These are phyloP conservation scores for Dendrobium huoshanense DNA, from an alignment of 106 monocot species.

Conservation along the genomic window DNA sequence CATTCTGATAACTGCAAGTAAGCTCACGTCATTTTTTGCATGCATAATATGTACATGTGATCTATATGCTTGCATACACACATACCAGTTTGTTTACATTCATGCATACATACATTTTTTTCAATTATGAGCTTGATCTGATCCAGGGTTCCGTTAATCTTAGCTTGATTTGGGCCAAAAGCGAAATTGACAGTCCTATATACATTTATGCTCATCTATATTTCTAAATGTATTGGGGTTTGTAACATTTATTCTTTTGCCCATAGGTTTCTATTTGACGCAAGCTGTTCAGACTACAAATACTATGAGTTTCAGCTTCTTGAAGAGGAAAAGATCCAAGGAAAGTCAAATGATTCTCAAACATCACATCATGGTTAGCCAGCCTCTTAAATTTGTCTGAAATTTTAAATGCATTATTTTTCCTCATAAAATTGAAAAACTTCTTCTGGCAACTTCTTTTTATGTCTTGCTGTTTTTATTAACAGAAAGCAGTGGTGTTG, in stretches of 20 bases:
- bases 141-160: background rate
- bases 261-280: constrained; percentile 91
- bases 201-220: background rate
- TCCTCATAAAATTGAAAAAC: background rate
- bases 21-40: too few relatives aligned
- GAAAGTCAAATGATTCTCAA: constrained; percentile 51
- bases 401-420: background rate
- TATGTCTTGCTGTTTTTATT: background rate
- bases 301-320: constrained; percentile 73
- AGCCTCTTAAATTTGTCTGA: background rate
- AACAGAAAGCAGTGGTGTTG: constrained; percentile 4
- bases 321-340: constrained; percentile 68
- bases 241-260: background rate
- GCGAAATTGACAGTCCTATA: background rate
- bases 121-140: background rate
- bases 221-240: background rate
- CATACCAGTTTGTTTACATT: background rate
- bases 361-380: constrained; percentile 37
- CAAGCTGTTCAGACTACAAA: constrained; percentile 72
- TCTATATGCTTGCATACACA: background rate
- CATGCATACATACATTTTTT: background rate
- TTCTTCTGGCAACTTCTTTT: background rate
- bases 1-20: too few relatives aligned
- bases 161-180: background rate
- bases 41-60: too few relatives aligned